A percentile compares a stretch with the other conserved stretches of the same genome.
Evolutionary conservation across 179 eudicot genomes (phyloP).

Genomic region (Spergularia azorica): DNA sequence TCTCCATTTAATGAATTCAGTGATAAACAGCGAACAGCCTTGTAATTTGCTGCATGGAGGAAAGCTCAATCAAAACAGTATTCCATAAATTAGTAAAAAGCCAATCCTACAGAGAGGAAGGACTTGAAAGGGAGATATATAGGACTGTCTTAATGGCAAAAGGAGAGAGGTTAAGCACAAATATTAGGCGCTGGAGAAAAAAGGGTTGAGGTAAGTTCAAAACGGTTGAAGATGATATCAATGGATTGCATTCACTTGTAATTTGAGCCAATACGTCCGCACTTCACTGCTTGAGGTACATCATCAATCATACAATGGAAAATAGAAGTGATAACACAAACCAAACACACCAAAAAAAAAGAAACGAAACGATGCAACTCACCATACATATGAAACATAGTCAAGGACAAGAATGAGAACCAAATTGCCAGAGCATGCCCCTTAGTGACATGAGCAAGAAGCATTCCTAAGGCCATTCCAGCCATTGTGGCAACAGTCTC

Average conservation of each 20-base stretch:
- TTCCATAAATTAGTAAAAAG: not conserved
- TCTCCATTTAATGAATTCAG: conserved; percentile 75
- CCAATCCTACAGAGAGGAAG: not conserved
- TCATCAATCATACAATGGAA: no score
- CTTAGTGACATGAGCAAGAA: conserved; percentile 75
- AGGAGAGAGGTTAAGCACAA: not conserved
- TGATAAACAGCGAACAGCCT: conserved; percentile 84
- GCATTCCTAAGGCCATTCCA: conserved; percentile 98
- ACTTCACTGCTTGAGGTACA: no score
- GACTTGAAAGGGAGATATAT: not conserved
- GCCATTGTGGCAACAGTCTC: conserved; percentile 96
- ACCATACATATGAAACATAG: conserved; percentile 97
- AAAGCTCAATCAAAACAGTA: conserved; percentile 17
- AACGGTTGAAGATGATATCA: no score
- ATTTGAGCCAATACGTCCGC: no score
- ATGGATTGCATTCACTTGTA: no score
- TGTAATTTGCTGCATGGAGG: conserved; percentile 76
- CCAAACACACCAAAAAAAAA: not conserved
- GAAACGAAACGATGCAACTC: conserved; percentile 33
- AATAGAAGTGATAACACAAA: not conserved
- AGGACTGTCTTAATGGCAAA: not conserved
- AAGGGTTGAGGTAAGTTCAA: not conserved
- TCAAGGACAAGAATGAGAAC: conserved; percentile 84
- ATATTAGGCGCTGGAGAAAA: not conserved
- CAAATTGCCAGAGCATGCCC: conserved; percentile 82